phyloP scores from a whole-genome alignment of 768 basidiomycete species.

The Lentinula detonsa region DNA sequence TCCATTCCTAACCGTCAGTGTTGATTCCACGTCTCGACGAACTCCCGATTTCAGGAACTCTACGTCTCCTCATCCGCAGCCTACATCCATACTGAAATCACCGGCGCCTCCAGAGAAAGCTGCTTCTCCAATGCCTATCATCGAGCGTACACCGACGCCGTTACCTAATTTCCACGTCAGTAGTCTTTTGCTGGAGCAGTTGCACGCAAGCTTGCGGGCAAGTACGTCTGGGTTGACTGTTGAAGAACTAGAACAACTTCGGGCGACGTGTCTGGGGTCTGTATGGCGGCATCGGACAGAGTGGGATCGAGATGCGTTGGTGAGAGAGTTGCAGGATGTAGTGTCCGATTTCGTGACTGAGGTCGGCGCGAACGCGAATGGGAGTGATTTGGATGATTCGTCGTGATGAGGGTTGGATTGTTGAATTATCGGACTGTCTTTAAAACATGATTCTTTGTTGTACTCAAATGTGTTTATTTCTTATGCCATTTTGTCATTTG shows the following conservation, averaged over 20 bases:
- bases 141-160: constrained; percentile 64
- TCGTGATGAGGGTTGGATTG: neutral
- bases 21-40: neutral
- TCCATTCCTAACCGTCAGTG: neutral
- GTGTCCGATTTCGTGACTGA: constrained; percentile 66
- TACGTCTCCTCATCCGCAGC: constrained; percentile 4
- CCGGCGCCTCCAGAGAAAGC: neutral
- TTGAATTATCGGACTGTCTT: too few relatives aligned
- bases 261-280: constrained; percentile 71
- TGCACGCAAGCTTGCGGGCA: constrained; percentile 44
- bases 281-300: constrained; percentile 80
- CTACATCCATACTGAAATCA: constrained; percentile 1
- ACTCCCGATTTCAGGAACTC: neutral
- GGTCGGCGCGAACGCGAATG: constrained; percentile 21
- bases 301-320: constrained; percentile 74
- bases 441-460: too few relatives aligned
- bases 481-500: too few relatives aligned
- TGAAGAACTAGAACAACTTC: constrained; percentile 91
- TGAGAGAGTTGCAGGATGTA: constrained; percentile 51
- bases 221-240: constrained; percentile 60
- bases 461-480: too few relatives aligned
- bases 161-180: constrained; percentile 75
- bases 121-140: constrained; percentile 24
- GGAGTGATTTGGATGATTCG: neutral
- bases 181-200: constrained; percentile 35